Conservation (phyloP, 495 filamentous ascomycete species). For the Rostrohypoxylon terebratum region DNA sequence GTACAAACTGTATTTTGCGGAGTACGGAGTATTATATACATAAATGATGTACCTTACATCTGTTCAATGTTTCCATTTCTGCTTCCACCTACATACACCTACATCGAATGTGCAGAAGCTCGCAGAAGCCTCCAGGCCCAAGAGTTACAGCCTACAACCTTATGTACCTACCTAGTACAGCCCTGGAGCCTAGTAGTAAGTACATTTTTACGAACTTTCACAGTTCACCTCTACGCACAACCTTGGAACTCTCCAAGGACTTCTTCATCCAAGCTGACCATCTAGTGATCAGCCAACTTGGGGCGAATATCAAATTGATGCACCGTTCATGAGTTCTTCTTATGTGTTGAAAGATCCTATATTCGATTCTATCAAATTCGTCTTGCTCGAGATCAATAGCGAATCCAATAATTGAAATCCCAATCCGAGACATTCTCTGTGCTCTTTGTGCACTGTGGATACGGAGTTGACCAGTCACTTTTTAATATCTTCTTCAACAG, state of each 20-base stretch:
- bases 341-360: slow-evolving; percentile 30
- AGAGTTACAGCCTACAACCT: no score
- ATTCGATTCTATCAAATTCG: slow-evolving; percentile 7
- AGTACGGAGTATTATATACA: slow-evolving; percentile 44
- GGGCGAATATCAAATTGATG: background rate
- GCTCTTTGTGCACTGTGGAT: slow-evolving; percentile 18
- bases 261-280: background rate
- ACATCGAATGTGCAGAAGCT: no score
- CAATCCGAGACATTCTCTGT: slow-evolving; percentile 36
- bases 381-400: slow-evolving; percentile 3
- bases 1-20: slow-evolving; percentile 24
- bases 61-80: no score
- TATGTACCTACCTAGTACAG: no score
- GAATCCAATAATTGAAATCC: slow-evolving; percentile 25
- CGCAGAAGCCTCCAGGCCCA: no score
- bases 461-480: slow-evolving; percentile 43
- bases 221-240: no score
- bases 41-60: background rate
- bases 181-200: no score
- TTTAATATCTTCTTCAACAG: slow-evolving; percentile 29
- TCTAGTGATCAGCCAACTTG: background rate
- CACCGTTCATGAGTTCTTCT: slow-evolving; percentile 7
- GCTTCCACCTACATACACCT: background rate
- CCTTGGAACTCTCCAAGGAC: background rate
- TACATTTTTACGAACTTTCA: no score